phyloP scores from a whole-genome alignment of 2,329 filamentous ascomycete species.

The Aspergillus aculeatinus region DNA sequence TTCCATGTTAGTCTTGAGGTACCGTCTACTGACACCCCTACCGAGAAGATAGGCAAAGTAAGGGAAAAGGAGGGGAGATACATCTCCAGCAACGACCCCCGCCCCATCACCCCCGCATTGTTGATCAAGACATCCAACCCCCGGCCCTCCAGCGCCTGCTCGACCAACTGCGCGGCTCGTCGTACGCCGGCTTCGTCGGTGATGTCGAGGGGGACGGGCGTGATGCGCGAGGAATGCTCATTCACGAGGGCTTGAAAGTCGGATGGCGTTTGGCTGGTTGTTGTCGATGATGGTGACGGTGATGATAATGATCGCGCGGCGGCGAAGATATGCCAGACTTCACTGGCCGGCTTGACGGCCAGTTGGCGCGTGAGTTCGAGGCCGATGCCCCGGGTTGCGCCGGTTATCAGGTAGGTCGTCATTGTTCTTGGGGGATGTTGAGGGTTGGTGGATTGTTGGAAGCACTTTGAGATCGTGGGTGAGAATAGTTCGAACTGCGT shows the following conservation, averaged over 20 bases:
- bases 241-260: slow-evolving; percentile 32
- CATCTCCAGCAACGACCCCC: slow-evolving; percentile 25
- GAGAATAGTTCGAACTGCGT: too few relatives aligned
- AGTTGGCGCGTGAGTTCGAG: slow-evolving; percentile 35
- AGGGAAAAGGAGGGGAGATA: slow-evolving; percentile 9
- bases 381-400: slow-evolving; percentile 39
- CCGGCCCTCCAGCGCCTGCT: slow-evolving; percentile 34
- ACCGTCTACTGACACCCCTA: too few relatives aligned
- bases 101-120: slow-evolving; percentile 40
- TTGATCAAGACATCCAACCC: slow-evolving; percentile 51
- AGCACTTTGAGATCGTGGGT: not conserved
- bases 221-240: slow-evolving; percentile 36
- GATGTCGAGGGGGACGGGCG: slow-evolving; percentile 41
- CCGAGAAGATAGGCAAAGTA: not conserved
- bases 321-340: slow-evolving; percentile 45
- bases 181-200: slow-evolving; percentile 36
- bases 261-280: not conserved
- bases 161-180: slow-evolving; percentile 34
- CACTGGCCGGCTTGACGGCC: slow-evolving; percentile 27
- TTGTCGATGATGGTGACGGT: too few relatives aligned
- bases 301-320: slow-evolving; percentile 31
- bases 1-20: too few relatives aligned
- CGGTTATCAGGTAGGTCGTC: slow-evolving; percentile 41
- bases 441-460: not conserved
- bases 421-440: slow-evolving; percentile 19